These are phyloP conservation scores for Globisporangium takayamanum DNA, from an alignment of 352 stramenopile genomes.

Conservation along the genomic window DNA sequence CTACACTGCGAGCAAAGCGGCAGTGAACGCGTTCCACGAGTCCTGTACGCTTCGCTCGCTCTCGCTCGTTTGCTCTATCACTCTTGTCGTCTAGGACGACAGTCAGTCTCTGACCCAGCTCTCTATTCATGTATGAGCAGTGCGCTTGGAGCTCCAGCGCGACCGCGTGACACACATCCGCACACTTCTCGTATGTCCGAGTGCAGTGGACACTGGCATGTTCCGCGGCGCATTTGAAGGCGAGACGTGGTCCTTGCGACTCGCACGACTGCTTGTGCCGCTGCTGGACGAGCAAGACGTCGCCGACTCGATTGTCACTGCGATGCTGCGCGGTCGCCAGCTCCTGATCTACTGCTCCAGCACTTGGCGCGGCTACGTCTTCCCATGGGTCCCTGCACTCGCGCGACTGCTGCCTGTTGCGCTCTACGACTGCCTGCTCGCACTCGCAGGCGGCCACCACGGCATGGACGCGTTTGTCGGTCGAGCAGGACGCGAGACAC, in stretches of 20 bases:
- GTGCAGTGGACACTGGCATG: slow-evolving; percentile 70
- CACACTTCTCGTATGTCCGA: slow-evolving; percentile 72
- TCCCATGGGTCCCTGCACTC: slow-evolving; percentile 45
- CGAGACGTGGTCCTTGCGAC: slow-evolving; percentile 26
- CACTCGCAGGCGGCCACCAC: slow-evolving; percentile 47
- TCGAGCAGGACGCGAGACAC: slow-evolving; percentile 1
- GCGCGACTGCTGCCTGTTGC: slow-evolving; percentile 50
- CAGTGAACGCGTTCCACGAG: slow-evolving; percentile 69
- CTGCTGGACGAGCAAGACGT: slow-evolving; percentile 44
- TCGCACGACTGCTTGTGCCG: slow-evolving; percentile 40
- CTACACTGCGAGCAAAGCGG: slow-evolving; percentile 78
- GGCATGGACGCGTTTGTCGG: slow-evolving; percentile 78
- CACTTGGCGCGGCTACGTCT: slow-evolving; percentile 39
- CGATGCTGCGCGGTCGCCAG: slow-evolving; percentile 50
- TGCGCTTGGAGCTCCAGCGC: slow-evolving; percentile 68
- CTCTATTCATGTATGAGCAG: slow-evolving; percentile 16
- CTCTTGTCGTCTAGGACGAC: no score
- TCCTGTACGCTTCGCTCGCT: slow-evolving; percentile 18
- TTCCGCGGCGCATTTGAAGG: slow-evolving; percentile 51
- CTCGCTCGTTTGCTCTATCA: not conserved
- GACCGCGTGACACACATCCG: slow-evolving; percentile 47
- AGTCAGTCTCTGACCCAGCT: no score
- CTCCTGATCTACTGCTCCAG: slow-evolving; percentile 62
- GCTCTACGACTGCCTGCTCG: slow-evolving; percentile 46
- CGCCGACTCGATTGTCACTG: slow-evolving; percentile 37